Evolutionary conservation across 345 rosid species (phyloP).

Genomic region (Geranium brycei): DNA sequence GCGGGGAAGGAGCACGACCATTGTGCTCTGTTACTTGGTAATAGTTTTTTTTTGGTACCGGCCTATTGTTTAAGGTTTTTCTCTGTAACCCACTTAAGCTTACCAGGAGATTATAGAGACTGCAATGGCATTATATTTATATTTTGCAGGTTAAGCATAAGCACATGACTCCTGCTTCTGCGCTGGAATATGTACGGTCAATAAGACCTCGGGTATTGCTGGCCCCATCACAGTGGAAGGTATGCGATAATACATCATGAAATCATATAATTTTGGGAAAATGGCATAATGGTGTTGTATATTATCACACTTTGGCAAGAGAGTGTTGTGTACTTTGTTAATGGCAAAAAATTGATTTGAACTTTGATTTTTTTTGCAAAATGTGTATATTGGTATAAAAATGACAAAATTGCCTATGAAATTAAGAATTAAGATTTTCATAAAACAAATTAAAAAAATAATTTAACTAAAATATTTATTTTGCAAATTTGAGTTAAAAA

Average conservation of each 20-base stretch:
- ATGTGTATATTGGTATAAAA: too few relatives aligned
- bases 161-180: slow-evolving; percentile 41
- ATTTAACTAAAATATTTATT: too few relatives aligned
- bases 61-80: neutral
- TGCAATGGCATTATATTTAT: neutral
- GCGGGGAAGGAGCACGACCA: slow-evolving; percentile 81
- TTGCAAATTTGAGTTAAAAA: too few relatives aligned
- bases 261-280: too few relatives aligned
- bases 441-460: too few relatives aligned
- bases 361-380: too few relatives aligned
- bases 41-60: neutral
- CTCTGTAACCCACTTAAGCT: neutral
- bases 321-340: too few relatives aligned
- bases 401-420: too few relatives aligned
- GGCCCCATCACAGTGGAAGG: slow-evolving; percentile 64
- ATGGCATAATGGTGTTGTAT: too few relatives aligned
- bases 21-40: slow-evolving; percentile 84
- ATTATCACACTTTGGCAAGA: too few relatives aligned
- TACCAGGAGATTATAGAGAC: neutral
- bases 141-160: slow-evolving; percentile 38
- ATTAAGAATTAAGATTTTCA: too few relatives aligned
- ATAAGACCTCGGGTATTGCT: slow-evolving; percentile 57
- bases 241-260: neutral
- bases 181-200: slow-evolving; percentile 44
- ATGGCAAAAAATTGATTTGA: too few relatives aligned